Base-by-base conservation (phyloP, 208 protist species). In the Acanthamoeba rhysodes region DNA sequence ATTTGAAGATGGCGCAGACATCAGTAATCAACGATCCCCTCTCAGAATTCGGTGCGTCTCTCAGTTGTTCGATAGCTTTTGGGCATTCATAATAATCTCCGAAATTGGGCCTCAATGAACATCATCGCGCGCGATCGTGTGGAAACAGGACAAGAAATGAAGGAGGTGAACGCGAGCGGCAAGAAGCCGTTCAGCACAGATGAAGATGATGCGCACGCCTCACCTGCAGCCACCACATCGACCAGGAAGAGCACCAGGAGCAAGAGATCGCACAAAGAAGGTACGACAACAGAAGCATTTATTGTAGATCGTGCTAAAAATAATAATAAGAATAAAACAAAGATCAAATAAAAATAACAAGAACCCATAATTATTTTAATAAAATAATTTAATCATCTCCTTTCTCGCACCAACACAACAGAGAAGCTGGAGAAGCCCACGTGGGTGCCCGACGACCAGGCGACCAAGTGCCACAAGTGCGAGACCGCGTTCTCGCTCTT, bases 391-490 rank as follows among this genome's bases (percentile, higher is more conserved):
- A 0, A 10, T 76, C 37, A 27, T 76, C 12, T 32, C 24, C 12
- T 29, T 76, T 14, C 68, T 1, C 68, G 10, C 4, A n/a, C n/a
- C n/a, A n/a, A n/a, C n/a, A n/a, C 8, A 22, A 27, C 74, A 82
- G 74, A 9, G 29, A 82, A 45, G 37, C 34, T 82, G 74, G 74
- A 45, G 74, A 45, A 53, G 32, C 74, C 74, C 9, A 27, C 10
- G 34, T 82, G 74, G 74, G 74, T 82, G 41, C 74, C 74, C 3
- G 74, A 82, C 32, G 74, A 45, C 74, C 20, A 82, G 74, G 74
- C 22, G 22, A 82, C 74, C 74, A 45, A 82, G 45, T 82, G 74
- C 74, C 45, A 82, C 74, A 82, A 82, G 74, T 82, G 74, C 37
- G 41, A 82, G 45, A 50, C 37, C 41, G 6, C 74, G 29, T 82